A percentile compares a stretch with the other conserved stretches of the same genome.
phyloP scores from a whole-genome alignment of 1,284 basidiomycete genomes.

The Filobasidium uniguttulatum region DNA sequence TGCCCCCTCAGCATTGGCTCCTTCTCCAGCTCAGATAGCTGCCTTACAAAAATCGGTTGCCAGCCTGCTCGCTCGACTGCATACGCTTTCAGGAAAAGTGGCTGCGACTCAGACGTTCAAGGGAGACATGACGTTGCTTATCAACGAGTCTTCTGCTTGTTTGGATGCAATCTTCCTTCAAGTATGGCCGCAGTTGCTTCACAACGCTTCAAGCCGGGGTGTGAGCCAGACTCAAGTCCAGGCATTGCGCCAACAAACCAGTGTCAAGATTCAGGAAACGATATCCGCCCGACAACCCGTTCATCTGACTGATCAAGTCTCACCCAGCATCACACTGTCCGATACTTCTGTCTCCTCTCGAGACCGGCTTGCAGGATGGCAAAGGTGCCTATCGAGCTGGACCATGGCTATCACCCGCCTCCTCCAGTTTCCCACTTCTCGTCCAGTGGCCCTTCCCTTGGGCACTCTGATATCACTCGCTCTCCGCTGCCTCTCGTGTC shows the following conservation, averaged over 20 bases:
- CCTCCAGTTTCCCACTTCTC: constrained; percentile 44
- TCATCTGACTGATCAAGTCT: too few species aligned
- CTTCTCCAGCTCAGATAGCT: constrained; percentile 9
- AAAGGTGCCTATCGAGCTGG: too few species aligned
- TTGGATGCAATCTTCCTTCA: constrained; percentile 1
- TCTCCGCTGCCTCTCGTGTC: constrained; percentile 42
- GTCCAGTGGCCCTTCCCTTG: constrained; percentile 59
- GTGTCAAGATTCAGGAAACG: too few species aligned
- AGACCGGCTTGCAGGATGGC: too few species aligned
- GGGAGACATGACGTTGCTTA: constrained; percentile 4
- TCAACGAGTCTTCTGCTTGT: constrained; percentile 7
- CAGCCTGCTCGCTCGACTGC: constrained; percentile 21
- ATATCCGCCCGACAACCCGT: too few species aligned
- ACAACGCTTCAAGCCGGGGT: too few species aligned
- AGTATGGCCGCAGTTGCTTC: too few species aligned
- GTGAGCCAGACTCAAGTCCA: too few species aligned
- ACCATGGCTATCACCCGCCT: too few species aligned
- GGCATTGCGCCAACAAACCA: too few species aligned
- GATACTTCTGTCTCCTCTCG: too few species aligned
- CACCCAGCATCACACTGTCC: too few species aligned
- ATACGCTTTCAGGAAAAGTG: constrained; percentile 30
- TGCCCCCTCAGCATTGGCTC: constrained; percentile 7
- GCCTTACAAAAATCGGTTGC: constrained; percentile 11
- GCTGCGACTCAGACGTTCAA: constrained; percentile 18
- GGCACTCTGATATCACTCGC: constrained; percentile 40